Evolutionary conservation across 2,329 filamentous ascomycete genomes (phyloP), one percentile per base, ranked within the genome.

Genomic region (Neofusicoccum cordaticola): DNA sequence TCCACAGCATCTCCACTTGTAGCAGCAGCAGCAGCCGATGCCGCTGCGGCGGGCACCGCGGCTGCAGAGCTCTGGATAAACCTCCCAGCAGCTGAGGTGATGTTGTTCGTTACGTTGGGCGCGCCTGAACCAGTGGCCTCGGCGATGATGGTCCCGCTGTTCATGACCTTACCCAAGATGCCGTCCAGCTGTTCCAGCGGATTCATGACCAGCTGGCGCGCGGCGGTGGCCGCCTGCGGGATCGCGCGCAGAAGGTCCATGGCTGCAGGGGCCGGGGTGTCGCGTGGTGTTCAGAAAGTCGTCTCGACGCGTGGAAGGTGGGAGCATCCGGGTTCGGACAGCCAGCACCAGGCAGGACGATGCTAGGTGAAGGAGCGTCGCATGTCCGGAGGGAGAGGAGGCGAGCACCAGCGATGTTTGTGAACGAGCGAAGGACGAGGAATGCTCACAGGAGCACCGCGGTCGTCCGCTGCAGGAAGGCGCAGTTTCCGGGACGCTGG

Each of bases 141-240:
- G 19, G 87, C 83, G 60, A 89, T 85, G 42, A 85, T 75, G 70
- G 83, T 85, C 64, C 85, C 86, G 67, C 85, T 82, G 11, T 51
- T 61, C 47, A 61, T 60, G 17, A 60, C 53, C n/a, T 61, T 65
- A 45, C 63, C 63, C 45, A 65, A 27, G 44, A 65, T 52, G 39
- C 47, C 47, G 37, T 65, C 63, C 34, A 65, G 31, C 34, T 65
- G 63, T 41, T 65, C 53, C 45, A 61, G 37, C 45, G 63, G 63
- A 17, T 53, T 60, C 63, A 60, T 37, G 47, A 57, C 63, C 6
- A 60, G 44, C 45, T 65, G 63, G 45, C 63, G 63, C 5, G 63
- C 63, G 11, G 63, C 63, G n/a, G 53, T 60, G 53, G 63, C 63
- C 8, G 63, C 53, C 37, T 61, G 44, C 12, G 63, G 53, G 45